Evolutionary conservation across 306 rosid species (phyloP), one percentile per base, ranked within the genome.

Genomic region (Prunus mongolica): DNA sequence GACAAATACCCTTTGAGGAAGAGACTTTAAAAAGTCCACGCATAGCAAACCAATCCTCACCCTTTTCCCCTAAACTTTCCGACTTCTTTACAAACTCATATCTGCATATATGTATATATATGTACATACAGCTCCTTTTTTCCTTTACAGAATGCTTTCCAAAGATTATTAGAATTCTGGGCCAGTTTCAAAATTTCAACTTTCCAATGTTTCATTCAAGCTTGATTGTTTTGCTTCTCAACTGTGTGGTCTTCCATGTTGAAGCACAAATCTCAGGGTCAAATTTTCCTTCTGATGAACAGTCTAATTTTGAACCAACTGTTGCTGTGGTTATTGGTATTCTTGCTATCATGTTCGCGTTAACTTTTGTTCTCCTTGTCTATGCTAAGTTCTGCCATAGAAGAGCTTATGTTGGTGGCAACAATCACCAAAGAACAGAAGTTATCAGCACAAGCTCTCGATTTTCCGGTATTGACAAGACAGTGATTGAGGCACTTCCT

Each of bases 401-500:
- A 2, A 77, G 85, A 20, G 55, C 55, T 58, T 65, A 81, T 27
- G 47, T 25, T 58, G 74, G 57, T 2, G 62, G 73, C 8, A 76
- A 77, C 71, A 75, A 68, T 54, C 87, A 63, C 57, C 51, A 2
- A 47, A 20, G 10, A 51, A 76, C 80, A 19, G 47, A 74, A 69
- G 69, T 81, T 22, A n/a, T 76, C 65, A 70, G 90, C 75, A 76
- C 87, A 75, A 92, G 93, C 78, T 83, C 93, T 19, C 83, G 93
- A 51, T 86, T 85, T 67, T 95, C 96, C 0, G 99, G 99, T 16
- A 84, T 96, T 27, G 97, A 92, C 54, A 96, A 91, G 83, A 84
- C 90, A 20, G 88, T 82, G 28, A 84, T 96, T n/a, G 98, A 96
- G 73, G 90, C 99, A 52, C 97, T 96, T 41, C 99, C 99, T n/a